phyloP scores from a whole-genome alignment of 2,329 filamentous ascomycete genomes.

The Neonectria coccinea region DNA sequence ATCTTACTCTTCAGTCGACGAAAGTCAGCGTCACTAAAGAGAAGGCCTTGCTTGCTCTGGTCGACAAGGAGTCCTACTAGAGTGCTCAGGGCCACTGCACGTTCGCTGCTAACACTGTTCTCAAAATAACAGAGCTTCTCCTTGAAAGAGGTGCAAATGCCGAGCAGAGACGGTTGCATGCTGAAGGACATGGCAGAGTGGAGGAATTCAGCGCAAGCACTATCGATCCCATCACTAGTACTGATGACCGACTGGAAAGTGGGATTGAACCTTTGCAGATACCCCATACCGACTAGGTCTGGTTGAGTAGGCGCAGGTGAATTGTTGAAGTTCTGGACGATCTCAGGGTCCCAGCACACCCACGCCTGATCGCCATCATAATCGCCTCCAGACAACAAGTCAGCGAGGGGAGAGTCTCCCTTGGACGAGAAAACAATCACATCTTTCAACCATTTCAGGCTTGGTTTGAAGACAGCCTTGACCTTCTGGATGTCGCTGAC shows the following conservation, averaged over 20 bases:
- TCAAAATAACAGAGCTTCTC: conserved; percentile 72
- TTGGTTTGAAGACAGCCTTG: conserved; percentile 65
- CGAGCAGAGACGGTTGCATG: conserved; percentile 68
- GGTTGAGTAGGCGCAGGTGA: conserved; percentile 52
- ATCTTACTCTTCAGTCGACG: conserved; percentile 32
- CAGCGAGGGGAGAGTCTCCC: conserved; percentile 72
- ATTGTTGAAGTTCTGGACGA: conserved; percentile 76
- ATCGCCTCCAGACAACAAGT: conserved; percentile 81
- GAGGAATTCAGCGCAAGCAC: conserved; percentile 59
- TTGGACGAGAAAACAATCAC: conserved; percentile 80
- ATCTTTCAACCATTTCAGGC: conserved; percentile 77
- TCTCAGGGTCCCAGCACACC: conserved; percentile 77
- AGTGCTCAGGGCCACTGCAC: conserved; percentile 62
- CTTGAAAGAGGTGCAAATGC: conserved; percentile 73
- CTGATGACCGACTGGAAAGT: conserved; percentile 60
- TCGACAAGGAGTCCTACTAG: conserved; percentile 68
- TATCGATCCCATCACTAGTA: conserved; percentile 45
- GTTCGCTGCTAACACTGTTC: conserved; percentile 58
- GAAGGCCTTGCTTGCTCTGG: conserved; percentile 65
- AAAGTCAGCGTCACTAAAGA: conserved; percentile 54
- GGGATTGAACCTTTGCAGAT: conserved; percentile 61
- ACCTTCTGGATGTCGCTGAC: conserved; percentile 80
- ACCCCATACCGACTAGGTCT: conserved; percentile 59
- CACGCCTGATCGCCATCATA: conserved; percentile 85
- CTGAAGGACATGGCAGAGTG: conserved; percentile 68